Base-by-base conservation (phyloP, 2,329 filamentous ascomycete genomes). In the Purpureocillium lavendulum region DNA sequence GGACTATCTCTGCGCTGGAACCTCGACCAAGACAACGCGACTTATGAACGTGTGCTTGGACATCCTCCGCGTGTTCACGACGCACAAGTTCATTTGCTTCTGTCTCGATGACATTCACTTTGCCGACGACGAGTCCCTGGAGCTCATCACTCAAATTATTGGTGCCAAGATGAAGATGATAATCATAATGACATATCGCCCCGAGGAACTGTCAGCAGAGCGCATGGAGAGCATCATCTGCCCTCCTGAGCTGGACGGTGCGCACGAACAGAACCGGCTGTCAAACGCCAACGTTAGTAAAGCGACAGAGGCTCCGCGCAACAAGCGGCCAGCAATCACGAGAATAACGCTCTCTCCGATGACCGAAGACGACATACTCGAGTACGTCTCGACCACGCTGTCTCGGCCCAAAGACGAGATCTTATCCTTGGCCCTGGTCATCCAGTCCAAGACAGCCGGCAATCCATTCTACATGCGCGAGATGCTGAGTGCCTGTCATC, bases 391-490 rank as follows among this genome's bases (percentile, higher is more conserved):
- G 7, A 73, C 81, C 30, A 94, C 89, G 1, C 74, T 97, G 36
- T 87, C 85, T 52, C 75, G 86, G 40, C 68, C 78, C 0, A 75
- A 73, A 41, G 79, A 86, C 28, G 84, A 87, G 35, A 75, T 92
- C 1, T 66, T 85, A 1, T 82, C 88, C 0, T 68, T 97, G 14
- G 84, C 86, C 2, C 77, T 88, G 7, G 85, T 95, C 9, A 79
- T 96, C 6, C 85, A 94, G 57, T 88, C 90, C 52, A 94, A 92
- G 63, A 90, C 86, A 8, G 77, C 77, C 18, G 89, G 89, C 2
- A 95, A 94, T 45, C 83, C 88, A 0, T 96, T 95, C 53, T 94
- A 92, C 53, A 84, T 95, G 58, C 75, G 87, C 40, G 87, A 95
- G 61, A 94, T 96, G 75, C 73, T 96, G 4, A 86, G 86, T 53